These are phyloP conservation scores for Hymenoscyphus occultus DNA, from an alignment of 2,329 filamentous ascomycete species.

Conservation along the genomic window DNA sequence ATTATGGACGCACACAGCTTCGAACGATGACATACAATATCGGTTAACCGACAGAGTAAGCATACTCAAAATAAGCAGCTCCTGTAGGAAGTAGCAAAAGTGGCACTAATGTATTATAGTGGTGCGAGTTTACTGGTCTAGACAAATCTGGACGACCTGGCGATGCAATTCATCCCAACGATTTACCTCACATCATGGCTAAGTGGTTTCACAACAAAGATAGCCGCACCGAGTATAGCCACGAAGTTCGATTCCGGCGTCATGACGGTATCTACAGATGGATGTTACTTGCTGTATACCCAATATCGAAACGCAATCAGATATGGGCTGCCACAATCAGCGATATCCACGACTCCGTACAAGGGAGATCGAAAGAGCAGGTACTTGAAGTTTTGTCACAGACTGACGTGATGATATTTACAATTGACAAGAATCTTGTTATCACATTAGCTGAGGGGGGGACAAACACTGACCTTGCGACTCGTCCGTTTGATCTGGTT, in stretches of 20 bases:
- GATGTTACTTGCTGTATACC: slow-evolving; percentile 28
- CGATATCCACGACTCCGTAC: slow-evolving; percentile 29
- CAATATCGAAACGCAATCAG: slow-evolving; percentile 20
- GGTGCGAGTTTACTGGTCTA: slow-evolving; percentile 31
- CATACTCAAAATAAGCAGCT: neutral
- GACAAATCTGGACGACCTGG: slow-evolving; percentile 20
- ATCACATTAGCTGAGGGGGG: neutral
- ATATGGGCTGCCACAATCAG: slow-evolving; percentile 32
- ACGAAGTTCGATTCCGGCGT: slow-evolving; percentile 27
- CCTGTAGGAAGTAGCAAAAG: too few relatives aligned
- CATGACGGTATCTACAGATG: slow-evolving; percentile 29
- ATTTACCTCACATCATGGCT: slow-evolving; percentile 16
- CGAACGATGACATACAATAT: slow-evolving; percentile 21
- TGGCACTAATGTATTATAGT: slow-evolving; percentile 13
- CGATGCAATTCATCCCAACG: slow-evolving; percentile 22
- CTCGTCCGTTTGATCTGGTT: neutral
- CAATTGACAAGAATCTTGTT: slow-evolving; percentile 15
- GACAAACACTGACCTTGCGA: neutral
- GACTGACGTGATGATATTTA: slow-evolving; percentile 29
- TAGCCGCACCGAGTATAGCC: slow-evolving; percentile 15
- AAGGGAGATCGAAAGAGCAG: slow-evolving; percentile 27
- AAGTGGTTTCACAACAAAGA: slow-evolving; percentile 16
- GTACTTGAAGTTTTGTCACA: slow-evolving; percentile 28
- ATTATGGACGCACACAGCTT: slow-evolving; percentile 24
- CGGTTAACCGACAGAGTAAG: slow-evolving; percentile 28